Base-by-base conservation (phyloP, 805 yeast species). In the Ogataea trehaloabstinens region DNA sequence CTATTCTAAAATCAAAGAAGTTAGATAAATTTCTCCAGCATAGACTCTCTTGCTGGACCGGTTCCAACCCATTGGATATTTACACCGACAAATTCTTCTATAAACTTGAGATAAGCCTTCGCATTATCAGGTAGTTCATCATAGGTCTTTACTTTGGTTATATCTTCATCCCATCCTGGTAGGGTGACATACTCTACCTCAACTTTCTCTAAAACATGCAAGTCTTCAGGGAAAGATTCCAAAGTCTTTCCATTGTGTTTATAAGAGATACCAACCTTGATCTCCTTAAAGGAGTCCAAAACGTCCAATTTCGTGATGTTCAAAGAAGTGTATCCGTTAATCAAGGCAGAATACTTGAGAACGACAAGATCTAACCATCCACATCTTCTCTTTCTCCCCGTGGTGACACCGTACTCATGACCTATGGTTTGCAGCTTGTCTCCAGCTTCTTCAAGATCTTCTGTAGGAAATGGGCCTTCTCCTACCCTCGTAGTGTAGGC, bases 401-500 rank as follows among this genome's bases (percentile, higher is more conserved):
- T 93, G 48, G 99, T 93, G 53, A 93, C 99, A 67, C 99, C 99
- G 57, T 62, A 86, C 68, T 93, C 99, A 42, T 90, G 95, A 57
- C 99, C 99, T 47, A 93, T 86, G 31, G 73, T 67, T 66, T 93
- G 99, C 60, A 93, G 73, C 50, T 79, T 78, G 56, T 85, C 95
- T 58, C 99, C 99, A 34, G 71, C 78, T 25, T 69, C 80, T 64
- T 91, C 89, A 61, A 90, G 76, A 64, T 90, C 98, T 68, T 93
- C 99, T 41, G 98, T 83, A 46, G 99, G 97, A 85, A 93, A 93
- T 22, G 99, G 99, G 49, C 99, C 99, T 61, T 90, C 98, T 56
- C 99, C 99, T 40, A 93, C 99, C 68, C 99, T 82, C 25, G 99
- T 93, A 32, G 99, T 93, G 69, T 93, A 93, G 29, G 98, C 98